Base-by-base conservation (phyloP, 371 early-diverging fungal species). In the Nosema muscidifuracis region DNA sequence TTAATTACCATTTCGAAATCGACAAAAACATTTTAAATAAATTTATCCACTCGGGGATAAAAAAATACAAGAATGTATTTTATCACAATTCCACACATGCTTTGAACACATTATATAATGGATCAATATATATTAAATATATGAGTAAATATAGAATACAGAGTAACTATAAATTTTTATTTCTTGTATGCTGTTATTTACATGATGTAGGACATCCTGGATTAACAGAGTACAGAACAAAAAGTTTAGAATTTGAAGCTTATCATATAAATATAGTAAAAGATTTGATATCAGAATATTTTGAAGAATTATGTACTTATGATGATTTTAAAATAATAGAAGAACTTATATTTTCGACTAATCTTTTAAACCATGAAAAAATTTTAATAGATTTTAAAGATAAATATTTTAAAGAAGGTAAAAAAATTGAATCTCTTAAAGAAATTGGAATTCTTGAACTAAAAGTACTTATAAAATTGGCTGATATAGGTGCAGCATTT, bases 201-300 rank as follows among this genome's bases (percentile, higher is more conserved):
- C 68, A 67, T 31, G 68, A 67, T 18, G 36, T 67, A 2, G 58
- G 58, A 13, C 68, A 67, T 58, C 68, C 68, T 42, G 68, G 68
- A 28, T 51, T 38, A 36, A 47, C 10, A 55, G 55, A 34, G n/a
- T 40, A 44, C n/a, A 42, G 24, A 22, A 24, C 6, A 42, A 31
- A 56, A 3, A 31, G 38, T 1, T 28, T 57, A 28, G 34, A 55
- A 1, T 58, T 67, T 40, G 58, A 57, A 40, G 2, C 34, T 31
- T 26, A 57, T 2, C 68, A 67, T 44, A 40, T 58, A 10, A 10
- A 42, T 9, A 26, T 57, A 36, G 31, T 55, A 26, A 20, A 28
- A 26, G 44, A 40, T 16, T 16, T 24, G 20, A 16, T 67, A 16
- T 2, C 12, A 12, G 13, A 22, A 43, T 67, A 57, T 31, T 50